Percentiles rank a stretch among this genome's conserved stretches.
Evolutionary conservation across 2,329 filamentous ascomycete species (phyloP).

Genomic region (Xylariaceae sp.): DNA sequence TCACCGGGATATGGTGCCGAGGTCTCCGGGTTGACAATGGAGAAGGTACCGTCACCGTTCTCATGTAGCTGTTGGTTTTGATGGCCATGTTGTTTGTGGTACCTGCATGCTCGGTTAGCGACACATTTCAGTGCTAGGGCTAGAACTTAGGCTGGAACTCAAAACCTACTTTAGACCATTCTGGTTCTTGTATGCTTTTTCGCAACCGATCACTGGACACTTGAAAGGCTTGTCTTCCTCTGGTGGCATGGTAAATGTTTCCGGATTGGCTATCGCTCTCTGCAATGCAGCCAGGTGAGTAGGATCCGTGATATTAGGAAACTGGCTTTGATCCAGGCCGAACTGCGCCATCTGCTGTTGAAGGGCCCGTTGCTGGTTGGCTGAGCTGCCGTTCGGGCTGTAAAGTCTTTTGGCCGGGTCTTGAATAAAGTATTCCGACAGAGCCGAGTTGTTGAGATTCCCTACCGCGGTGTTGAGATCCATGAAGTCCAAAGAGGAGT

Average conservation of each 20-base stretch:
- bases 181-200: conserved; percentile 99
- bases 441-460: conserved; percentile 60
- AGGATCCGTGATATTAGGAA: conserved; percentile 77
- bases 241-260: conserved; percentile 68
- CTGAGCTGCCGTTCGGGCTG: conserved; percentile 78
- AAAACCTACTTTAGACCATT: conserved; percentile 88
- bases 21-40: conserved; percentile 96
- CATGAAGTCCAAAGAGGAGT: conserved; percentile 66
- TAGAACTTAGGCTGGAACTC: conserved; percentile 3
- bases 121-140: conserved; percentile 22
- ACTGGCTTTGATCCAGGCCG: conserved; percentile 76
- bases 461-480: conserved; percentile 63
- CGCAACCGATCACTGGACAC: conserved; percentile 96
- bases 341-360: conserved; percentile 74
- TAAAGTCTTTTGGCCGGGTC: conserved; percentile 94
- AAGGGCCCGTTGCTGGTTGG: conserved; percentile 63
- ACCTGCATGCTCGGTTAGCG: conserved; percentile 52
- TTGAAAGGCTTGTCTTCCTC: conserved; percentile 98
- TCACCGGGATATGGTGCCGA: conserved; percentile 94
- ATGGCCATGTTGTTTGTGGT: conserved; percentile 84
- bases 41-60: conserved; percentile 96
- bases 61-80: conserved; percentile 96
- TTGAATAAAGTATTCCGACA: conserved; percentile 72
- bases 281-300: conserved; percentile 61
- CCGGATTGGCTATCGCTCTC: conserved; percentile 52